These are phyloP conservation scores for Corrigiola litoralis DNA, from an alignment of 179 eudicot species.

Conservation along the genomic window DNA sequence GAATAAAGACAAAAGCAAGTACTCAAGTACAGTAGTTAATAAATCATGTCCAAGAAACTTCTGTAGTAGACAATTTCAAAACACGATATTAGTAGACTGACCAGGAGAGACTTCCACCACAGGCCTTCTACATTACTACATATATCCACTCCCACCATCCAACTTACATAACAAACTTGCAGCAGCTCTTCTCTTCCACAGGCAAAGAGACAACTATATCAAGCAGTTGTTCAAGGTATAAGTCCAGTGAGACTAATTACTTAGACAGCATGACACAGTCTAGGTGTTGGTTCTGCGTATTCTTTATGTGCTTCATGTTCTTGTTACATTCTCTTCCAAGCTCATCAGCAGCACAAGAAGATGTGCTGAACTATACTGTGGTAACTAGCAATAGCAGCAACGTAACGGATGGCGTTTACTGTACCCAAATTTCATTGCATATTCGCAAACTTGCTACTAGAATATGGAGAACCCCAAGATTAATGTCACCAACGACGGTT, in stretches of 20 bases:
- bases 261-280: not conserved
- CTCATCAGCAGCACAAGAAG: not conserved
- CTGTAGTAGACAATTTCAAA: not conserved
- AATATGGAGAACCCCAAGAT: not conserved
- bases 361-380: not conserved
- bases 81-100: no score
- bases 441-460: not conserved
- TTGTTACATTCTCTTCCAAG: not conserved
- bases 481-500: not conserved
- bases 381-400: not conserved
- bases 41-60: not conserved
- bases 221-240: not conserved
- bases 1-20: not conserved
- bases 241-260: not conserved
- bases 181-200: not conserved
- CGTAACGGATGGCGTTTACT: not conserved
- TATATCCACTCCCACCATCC: not conserved
- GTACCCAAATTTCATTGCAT: not conserved
- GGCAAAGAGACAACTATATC: not conserved
- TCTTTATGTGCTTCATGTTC: not conserved
- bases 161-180: no score
- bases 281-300: not conserved
- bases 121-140: not conserved
- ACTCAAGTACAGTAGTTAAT: not conserved
- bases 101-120: no score